These are phyloP conservation scores for Zygosaccharomyces bailii DNA, from an alignment of 805 yeast species.

Conservation along the genomic window DNA sequence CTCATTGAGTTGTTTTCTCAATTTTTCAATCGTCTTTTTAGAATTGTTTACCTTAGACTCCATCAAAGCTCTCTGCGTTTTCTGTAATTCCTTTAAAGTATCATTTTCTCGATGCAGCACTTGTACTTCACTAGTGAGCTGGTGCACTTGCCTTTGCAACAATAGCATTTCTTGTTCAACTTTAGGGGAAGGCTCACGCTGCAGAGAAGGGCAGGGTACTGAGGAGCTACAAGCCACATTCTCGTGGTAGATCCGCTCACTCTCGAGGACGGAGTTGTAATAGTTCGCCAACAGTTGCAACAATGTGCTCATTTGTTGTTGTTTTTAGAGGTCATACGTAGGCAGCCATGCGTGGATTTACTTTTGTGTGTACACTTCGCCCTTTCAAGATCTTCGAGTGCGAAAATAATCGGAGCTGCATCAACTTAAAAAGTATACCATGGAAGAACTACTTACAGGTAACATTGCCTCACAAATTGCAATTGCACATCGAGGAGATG, in stretches of 20 bases:
- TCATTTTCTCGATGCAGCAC: constrained; percentile 33
- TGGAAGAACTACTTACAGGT: neutral
- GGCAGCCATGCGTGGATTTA: constrained; percentile 3
- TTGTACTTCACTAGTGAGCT: constrained; percentile 35
- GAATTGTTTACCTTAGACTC: constrained; percentile 38
- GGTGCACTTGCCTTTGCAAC: constrained; percentile 37
- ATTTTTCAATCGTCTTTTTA: constrained; percentile 30
- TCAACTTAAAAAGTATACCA: neutral
- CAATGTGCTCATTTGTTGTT: constrained; percentile 12
- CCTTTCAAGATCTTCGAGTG: neutral
- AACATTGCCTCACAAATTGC: neutral
- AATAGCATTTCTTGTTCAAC: constrained; percentile 33
- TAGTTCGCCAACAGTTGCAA: constrained; percentile 29
- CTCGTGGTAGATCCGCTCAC: constrained; percentile 27
- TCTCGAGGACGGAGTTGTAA: constrained; percentile 29
- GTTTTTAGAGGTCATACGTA: too few species aligned
- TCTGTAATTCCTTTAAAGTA: constrained; percentile 32
- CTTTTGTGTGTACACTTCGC: neutral
- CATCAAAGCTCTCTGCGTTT: constrained; percentile 34
- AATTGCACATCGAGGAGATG: neutral
- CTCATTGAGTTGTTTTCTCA: constrained; percentile 19
- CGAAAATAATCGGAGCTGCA: neutral
- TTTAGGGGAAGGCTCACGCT: constrained; percentile 14
- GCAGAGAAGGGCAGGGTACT: constrained; percentile 2
- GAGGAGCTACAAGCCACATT: constrained; percentile 6